These are phyloP conservation scores for Phlebopus sp. DNA, from an alignment of 1,284 basidiomycete species.

Conservation along the genomic window DNA sequence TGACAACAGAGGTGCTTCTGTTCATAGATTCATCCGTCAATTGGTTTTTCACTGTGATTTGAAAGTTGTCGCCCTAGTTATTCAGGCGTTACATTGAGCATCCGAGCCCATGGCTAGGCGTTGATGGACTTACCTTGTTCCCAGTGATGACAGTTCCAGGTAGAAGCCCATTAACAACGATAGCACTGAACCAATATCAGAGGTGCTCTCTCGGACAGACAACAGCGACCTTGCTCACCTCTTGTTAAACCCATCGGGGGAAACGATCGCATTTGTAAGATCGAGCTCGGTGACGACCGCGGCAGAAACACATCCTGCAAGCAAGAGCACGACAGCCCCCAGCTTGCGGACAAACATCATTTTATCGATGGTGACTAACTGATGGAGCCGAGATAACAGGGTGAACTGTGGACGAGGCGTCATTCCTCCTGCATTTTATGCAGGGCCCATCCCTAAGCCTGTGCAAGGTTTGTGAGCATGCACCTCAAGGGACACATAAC, in stretches of 20 bases:
- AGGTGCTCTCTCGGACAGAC: background rate
- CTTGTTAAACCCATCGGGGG: slow-evolving; percentile 24
- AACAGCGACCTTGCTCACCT: slow-evolving; percentile 9
- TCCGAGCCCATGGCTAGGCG: background rate
- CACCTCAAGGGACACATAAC: background rate
- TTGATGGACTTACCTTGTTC: slow-evolving; percentile 1
- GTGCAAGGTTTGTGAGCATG: background rate
- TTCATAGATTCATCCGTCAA: slow-evolving; percentile 23
- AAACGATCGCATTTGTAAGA: slow-evolving; percentile 19
- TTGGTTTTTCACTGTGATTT: slow-evolving; percentile 18
- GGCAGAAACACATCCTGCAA: background rate
- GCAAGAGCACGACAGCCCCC: background rate
- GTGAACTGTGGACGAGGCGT: background rate
- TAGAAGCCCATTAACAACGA: slow-evolving; percentile 7
- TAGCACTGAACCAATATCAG: background rate
- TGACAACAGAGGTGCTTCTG: slow-evolving; percentile 22
- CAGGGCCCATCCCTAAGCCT: background rate
- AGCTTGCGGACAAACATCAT: background rate
- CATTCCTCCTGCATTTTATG: background rate
- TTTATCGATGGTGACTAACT: no score
- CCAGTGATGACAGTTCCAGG: slow-evolving; percentile 8
- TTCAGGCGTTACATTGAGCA: background rate
- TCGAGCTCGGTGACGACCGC: slow-evolving; percentile 5
- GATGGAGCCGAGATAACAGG: background rate
- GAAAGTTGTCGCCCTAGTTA: slow-evolving; percentile 2